Percentiles rank a stretch among this genome's conserved stretches.
Conservation (phyloP, 257 asterid species). For the Salvia rosmarinus region DNA sequence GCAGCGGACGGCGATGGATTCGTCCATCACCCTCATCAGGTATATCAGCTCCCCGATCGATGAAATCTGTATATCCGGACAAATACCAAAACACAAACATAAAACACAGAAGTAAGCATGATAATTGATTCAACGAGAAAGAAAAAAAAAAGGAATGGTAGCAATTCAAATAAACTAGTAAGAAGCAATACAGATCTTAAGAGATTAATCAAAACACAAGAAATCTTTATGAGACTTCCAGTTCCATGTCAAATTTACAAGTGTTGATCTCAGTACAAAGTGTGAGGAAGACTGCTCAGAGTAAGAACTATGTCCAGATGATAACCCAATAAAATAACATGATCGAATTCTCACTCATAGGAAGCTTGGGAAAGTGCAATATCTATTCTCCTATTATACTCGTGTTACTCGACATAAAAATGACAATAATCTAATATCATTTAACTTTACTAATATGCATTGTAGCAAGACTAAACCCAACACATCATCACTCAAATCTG, state of each 20-base stretch:
- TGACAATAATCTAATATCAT: background rate
- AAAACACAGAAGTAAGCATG: background rate
- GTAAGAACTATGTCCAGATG: background rate
- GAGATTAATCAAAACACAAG: background rate
- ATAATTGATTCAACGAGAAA: slow-evolving; percentile 3
- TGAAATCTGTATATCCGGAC: slow-evolving; percentile 63
- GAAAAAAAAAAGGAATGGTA: background rate
- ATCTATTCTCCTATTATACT: background rate
- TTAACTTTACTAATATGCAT: background rate
- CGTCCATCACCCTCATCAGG: slow-evolving; percentile 80
- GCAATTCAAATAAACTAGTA: background rate
- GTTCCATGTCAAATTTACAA: background rate
- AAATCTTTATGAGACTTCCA: background rate
- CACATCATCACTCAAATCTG: slow-evolving; percentile 1
- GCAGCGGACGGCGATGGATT: slow-evolving; percentile 76
- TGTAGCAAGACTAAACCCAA: background rate
- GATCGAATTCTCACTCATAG: background rate
- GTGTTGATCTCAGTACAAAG: background rate
- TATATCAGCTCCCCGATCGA: slow-evolving; percentile 65
- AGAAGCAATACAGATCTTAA: background rate
- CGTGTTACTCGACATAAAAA: background rate
- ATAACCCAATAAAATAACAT: background rate
- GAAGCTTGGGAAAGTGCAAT: background rate
- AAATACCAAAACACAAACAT: slow-evolving; percentile 33
- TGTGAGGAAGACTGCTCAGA: background rate